Base-by-base conservation (phyloP, 2,329 filamentous ascomycete species). In the Hypomyces rosellus region DNA sequence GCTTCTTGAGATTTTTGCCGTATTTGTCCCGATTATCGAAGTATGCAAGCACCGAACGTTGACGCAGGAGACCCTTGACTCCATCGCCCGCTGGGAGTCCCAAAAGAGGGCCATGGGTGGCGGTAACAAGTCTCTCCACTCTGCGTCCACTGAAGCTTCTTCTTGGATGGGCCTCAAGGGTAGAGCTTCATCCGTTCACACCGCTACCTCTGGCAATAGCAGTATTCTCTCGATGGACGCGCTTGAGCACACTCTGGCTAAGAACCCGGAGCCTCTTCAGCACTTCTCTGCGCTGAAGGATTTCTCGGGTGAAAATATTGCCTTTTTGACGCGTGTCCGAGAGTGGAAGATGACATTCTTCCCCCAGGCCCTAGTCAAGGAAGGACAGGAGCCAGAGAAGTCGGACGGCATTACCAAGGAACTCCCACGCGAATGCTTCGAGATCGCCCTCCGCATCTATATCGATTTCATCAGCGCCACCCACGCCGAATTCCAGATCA, bases 271-370 rank as follows among this genome's bases (percentile, higher is more conserved):
- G 6, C 76, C 77, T 0, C 69, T 86, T 0, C 77, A 82, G 48
- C 67, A 78, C 50, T 86, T 84, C 61, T 81, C 82, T 0, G 82
- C 81, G 0, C 69, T 77, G 2, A 73, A 76, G 41, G 82, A 86
- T 56, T 85, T 86, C 61, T 84, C 81, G 0, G 82, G 81, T 6
- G 82, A 86, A 64, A 86, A 86, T 61, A 81, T 86, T 56, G 77
- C 82, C 43, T 87, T 87, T 63, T 66, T 87, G 5, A 78, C 74
- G 8, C 69, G 73, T 38, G 75, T 85, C 8, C 69, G 73, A 2
- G 72, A 75, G 51, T 69, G 67, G 67, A 65, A 66, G 54, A 45
- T 48, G 3, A 57, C 56, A 25, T 65, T 63, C 15, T 53, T 66
- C 11, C 59, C 62, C 0, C 47, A 55, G 5, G 36, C 36, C 6